A percentile compares a stretch with the other conserved stretches of the same genome.
Evolutionary conservation across 75 land plant species (phyloP).

Genomic region (Pinus albicaulis): DNA sequence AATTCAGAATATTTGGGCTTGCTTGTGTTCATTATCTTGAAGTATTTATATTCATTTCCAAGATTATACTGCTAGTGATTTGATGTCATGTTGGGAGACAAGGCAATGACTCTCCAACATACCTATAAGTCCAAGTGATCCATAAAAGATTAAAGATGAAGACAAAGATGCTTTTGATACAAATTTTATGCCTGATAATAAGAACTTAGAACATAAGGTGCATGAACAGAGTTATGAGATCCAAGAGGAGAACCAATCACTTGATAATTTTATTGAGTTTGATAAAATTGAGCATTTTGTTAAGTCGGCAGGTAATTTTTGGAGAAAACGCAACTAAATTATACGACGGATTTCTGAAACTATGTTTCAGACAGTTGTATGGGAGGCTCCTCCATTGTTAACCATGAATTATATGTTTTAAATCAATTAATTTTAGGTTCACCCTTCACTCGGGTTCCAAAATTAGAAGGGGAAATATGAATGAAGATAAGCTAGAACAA

Average conservation of each 20-base stretch:
- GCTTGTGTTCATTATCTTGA: too few species aligned
- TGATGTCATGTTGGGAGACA: neutral
- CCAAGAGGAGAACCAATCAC: neutral
- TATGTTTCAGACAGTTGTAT: neutral
- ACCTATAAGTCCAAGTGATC: neutral
- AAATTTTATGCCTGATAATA: neutral
- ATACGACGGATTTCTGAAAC: neutral
- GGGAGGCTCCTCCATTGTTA: neutral
- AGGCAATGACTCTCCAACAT: neutral
- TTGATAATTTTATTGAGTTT: conserved; percentile 1
- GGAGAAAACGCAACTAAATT: neutral
- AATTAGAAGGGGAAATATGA: conserved; percentile 82
- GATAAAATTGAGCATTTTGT: conserved; percentile 7
- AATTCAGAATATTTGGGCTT: too few species aligned
- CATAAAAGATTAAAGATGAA: neutral
- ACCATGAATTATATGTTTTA: neutral
- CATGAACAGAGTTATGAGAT: neutral
- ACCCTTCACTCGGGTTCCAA: conserved; percentile 32
- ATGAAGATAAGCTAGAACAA: conserved; percentile 43
- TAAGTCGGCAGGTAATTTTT: neutral
- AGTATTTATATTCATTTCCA: too few species aligned
- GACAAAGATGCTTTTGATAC: neutral
- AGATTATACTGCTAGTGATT: too few species aligned
- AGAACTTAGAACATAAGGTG: neutral
- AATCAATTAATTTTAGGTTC: neutral